These are phyloP conservation scores for Trichoderma sp. DNA, from an alignment of 2,329 filamentous ascomycete genomes.

Conservation along the genomic window DNA sequence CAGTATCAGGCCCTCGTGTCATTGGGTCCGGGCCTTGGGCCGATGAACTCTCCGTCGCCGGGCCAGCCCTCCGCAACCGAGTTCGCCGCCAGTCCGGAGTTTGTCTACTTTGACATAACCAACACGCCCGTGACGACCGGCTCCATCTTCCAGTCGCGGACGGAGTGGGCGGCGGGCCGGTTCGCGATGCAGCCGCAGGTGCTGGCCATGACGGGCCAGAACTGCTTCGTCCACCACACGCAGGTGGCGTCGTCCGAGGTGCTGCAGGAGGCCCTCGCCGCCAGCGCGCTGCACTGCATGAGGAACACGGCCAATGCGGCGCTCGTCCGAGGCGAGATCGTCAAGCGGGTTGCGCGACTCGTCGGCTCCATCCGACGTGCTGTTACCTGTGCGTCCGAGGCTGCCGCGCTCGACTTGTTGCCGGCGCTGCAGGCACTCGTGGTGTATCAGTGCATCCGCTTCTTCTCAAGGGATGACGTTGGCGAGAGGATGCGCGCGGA, in stretches of 20 bases:
- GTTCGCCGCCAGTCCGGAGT: slow-evolving; percentile 9
- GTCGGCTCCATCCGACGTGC: slow-evolving; percentile 13
- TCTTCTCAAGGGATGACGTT: slow-evolving; percentile 15
- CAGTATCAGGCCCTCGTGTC: slow-evolving; percentile 7
- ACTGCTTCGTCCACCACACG: slow-evolving; percentile 22
- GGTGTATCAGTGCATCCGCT: slow-evolving; percentile 22
- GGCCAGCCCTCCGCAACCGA: slow-evolving; percentile 2
- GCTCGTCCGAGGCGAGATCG: slow-evolving; percentile 20
- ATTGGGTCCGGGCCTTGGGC: slow-evolving; percentile 8
- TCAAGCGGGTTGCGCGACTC: slow-evolving; percentile 16
- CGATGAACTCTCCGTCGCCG: neutral
- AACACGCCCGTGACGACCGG: neutral
- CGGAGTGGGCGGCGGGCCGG: slow-evolving; percentile 8
- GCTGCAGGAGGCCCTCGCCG: slow-evolving; percentile 22
- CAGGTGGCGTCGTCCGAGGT: slow-evolving; percentile 22
- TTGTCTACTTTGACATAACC: slow-evolving; percentile 16
- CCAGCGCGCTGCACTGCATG: slow-evolving; percentile 24
- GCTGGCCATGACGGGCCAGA: slow-evolving; percentile 20
- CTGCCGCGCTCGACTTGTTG: neutral
- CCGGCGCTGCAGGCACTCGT: slow-evolving; percentile 14
- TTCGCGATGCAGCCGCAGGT: slow-evolving; percentile 18
- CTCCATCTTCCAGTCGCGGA: slow-evolving; percentile 9
- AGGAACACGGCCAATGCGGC: slow-evolving; percentile 18
- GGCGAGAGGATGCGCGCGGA: slow-evolving; percentile 17
- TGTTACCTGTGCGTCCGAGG: neutral